Evolutionary conservation across 257 asterid genomes (phyloP), one percentile per base, ranked within the genome.

Genomic region (Haberlea rhodopensis): DNA sequence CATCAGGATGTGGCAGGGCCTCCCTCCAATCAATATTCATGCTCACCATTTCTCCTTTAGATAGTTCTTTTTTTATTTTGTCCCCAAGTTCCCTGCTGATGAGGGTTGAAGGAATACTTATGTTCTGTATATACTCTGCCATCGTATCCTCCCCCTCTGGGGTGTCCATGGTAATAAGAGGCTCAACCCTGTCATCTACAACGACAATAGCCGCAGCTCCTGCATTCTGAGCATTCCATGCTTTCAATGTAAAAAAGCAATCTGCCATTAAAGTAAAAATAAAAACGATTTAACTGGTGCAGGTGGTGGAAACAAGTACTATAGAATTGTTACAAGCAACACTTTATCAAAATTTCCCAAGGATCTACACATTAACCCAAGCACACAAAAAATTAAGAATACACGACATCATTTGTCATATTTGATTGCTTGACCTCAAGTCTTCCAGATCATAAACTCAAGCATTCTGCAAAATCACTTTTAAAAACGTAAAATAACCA

Each of bases 161-260:
- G 71, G 78, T 88, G 73, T 91, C 98, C 98, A 91, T 91, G 62
- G 98, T 91, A 57, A 91, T 91, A 51, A 91, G 81, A 64, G 88
- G 88, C 73, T 86, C 98, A 4, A 43, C 66, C 74, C 81, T 82
- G 78, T 91, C 91, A 57, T 91, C 96, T 5, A 94, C 90, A 57
- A 91, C 98, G 23, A 91, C 90, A 76, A 88, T 85, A 26, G 98
- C 98, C 11, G 98, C 98, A 4, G 95, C 98, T 73, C 98, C 96
- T 65, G 86, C 91, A 31, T 81, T 91, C 73, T 91, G 98, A 76
- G 95, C 96, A 80, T 86, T 83, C 98, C 96, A 91, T 11, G 96
- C 95, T 84, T 91, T 91, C 73, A 88, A 58, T 2, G 96, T 88
- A 75, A 91, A 91, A 70, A 70, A 88, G 81, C 98, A 88, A 3